Evolutionary conservation across 108 stramenopile genomes (phyloP), one percentile per base, ranked within the genome.

Genomic region (Schizochytrium sp.): DNA sequence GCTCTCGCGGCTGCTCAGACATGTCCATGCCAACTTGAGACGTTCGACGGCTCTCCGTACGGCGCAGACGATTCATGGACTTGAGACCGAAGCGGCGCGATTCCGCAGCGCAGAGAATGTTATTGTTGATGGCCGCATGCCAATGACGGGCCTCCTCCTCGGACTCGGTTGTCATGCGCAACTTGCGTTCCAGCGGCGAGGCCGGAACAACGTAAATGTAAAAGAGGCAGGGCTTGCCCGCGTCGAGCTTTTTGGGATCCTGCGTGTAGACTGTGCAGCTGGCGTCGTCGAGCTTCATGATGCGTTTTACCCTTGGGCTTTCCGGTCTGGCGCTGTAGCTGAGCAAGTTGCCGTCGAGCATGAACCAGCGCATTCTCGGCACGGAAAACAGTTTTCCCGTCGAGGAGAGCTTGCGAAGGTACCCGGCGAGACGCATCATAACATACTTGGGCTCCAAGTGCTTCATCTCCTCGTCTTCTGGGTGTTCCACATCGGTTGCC

Each of bases 101-200:
- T 23, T 83, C 76, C n/a, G 76, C 76, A 12, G 76, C 76, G 51
- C 76, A 83, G 28, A 53, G 45, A 23, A 83, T 83, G 76, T 83
- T 83, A 45, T 83, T 83, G 45, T 47, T 83, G 51, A 83, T 83
- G 10, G 18, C 76, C 10, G 45, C 51, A 16, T 53, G 48, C 76
- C 76, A 83, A 43, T 83, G 48, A 6, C 76, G 76, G 18, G 76
- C 76, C 51, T 83, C 76, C 51, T 83, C 51, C 51, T 83, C 76
- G n/a, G 76, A 83, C 51, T 83, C 51, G n/a, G 76, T 83, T 8
- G 48, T 25, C 51, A 83, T 83, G 45, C 76, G 76, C 76, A 83
- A 16, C 51, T 83, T 83, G 51, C 76, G 76, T 23, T 53, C 76
- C 25, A 53, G 3, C 25, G 48, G 76, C n/a, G 76, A 47, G 6